Evolutionary conservation across 2,329 filamentous ascomycete genomes (phyloP), one percentile per base, ranked within the genome.

Genomic region (Orbilia brochopaga): DNA sequence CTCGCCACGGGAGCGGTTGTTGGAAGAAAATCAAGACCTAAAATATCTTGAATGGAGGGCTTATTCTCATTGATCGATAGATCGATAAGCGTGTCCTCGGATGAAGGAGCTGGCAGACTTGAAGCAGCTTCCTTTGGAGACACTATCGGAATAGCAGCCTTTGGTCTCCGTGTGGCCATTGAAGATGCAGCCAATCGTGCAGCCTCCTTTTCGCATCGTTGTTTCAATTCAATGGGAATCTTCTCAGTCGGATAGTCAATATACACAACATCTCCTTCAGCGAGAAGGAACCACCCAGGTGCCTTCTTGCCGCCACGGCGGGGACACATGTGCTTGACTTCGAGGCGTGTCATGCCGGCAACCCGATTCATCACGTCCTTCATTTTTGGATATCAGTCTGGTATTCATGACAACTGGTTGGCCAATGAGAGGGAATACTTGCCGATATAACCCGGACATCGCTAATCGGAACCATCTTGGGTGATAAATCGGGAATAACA

Each of bases 341-440:
- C 53, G 2, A 70, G 24, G 10, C 42, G 13, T n/a, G 42, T 46
- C 54, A 60, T 55, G 0, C 55, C 54, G 11, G 59, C 19, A 13
- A 70, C 50, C 13, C 55, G 40, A 21, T 64, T 70, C 48, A 64
- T 59, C 11, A 70, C 59, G 50, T 64, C 66, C 66, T 70, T 32
- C 50, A 10, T 2, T 10, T 24, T 42, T 19, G 37, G 5, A n/a
- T 27, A 37, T 3, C 19, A 23, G 15, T n/a, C 11, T 10, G 4
- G 11, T 17, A 21, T 23, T 51, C 10, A 51, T 23, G 46, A 19
- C 19, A 8, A 42, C 19, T 4, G 15, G 15, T 51, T 3, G 21
- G 37, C 37, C 8, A 8, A 32, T 4, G 27, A 32, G 3, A 4
- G 13, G 40, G 17, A 19, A 1, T 0, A 40, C 53, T 30, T 24